phyloP scores from a whole-genome alignment of 208 protist genomes.

The Leishmania tarentolae region DNA sequence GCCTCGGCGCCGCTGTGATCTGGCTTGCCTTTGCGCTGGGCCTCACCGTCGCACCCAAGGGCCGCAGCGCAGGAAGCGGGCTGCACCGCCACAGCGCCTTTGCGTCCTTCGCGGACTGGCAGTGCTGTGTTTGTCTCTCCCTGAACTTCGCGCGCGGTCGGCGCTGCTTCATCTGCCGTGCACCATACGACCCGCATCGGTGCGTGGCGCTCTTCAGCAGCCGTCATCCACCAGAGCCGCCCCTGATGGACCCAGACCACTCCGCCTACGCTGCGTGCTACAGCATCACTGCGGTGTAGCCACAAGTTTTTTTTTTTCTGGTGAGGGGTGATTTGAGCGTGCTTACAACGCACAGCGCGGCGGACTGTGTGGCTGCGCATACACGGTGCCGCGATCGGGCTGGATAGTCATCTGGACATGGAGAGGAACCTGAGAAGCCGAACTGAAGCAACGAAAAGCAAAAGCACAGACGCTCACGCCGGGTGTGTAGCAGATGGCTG shows the following conservation, averaged over 20 bases:
- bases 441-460: background rate
- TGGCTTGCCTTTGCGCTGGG: conserved; percentile 44
- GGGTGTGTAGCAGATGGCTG: background rate
- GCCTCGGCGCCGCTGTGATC: conserved; percentile 19
- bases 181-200: conserved; percentile 50
- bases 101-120: conserved; percentile 73
- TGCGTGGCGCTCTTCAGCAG: conserved; percentile 64
- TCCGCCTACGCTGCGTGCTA: conserved; percentile 44
- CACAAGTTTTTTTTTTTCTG: background rate
- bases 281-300: conserved; percentile 11
- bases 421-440: background rate
- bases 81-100: conserved; percentile 68
- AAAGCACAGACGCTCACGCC: background rate
- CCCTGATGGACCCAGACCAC: conserved; percentile 77
- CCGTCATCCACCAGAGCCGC: conserved; percentile 35
- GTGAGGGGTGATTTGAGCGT: background rate
- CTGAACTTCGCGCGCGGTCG: conserved; percentile 72
- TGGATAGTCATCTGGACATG: background rate
- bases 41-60: conserved; percentile 40
- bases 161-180: conserved; percentile 73
- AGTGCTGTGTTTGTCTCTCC: conserved; percentile 62
- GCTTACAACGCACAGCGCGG: background rate
- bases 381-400: background rate
- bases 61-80: conserved; percentile 32
- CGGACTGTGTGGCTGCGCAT: background rate